Base-by-base conservation (phyloP, 805 yeast genomes). In the Debaryomyces maramus region DNA sequence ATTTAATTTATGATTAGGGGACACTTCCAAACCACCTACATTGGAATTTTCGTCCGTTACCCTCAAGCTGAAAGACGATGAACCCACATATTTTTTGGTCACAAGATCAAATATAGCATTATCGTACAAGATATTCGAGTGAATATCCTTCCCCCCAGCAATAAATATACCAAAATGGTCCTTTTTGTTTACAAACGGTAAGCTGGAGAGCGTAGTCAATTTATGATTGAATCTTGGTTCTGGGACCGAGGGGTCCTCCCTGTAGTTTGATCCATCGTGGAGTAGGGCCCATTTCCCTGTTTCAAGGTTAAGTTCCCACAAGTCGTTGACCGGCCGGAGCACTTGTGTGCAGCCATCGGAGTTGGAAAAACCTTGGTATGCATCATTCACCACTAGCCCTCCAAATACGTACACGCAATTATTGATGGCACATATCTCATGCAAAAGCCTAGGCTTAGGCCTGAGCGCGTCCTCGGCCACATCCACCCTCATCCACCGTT, bases 241-340 rank as follows among this genome's bases (percentile, higher is more conserved):
- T 14, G 70, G 67, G 5, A 60, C 41, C 2, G 48, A 13, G 3
- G 47, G 39, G 38, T 55, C 53, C 3, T 34, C 26, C 14, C 51
- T 53, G 44, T 44, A 51, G 18, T 50, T 55, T 9, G 41, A 8
- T 17, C 73, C 75, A 44, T 68, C 70, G 34, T 69, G 70, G 3
- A 83, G 52, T 34, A 78, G 68, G 1, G 54, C 53, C 91, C 93
- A 85, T 8, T 57, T 56, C 37, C 65, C 68, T 3, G 74, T 61
- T 27, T 67, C 70, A 29, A 81, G 56, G 54, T 81, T 75, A 48
- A 82, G 78, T 49, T 74, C 73, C 91, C 93, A 86, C 18, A 83
- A 58, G 49, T 86, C 93, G 50, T 81, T 81, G 5, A 73, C 56
- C 0, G 86, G 78, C 63, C 7, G 14, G n/a, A 18, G 9, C 9